Evolutionary conservation across 2,329 filamentous ascomycete genomes (phyloP), one percentile per base, ranked within the genome.

Genomic region (Eutypella sp.): DNA sequence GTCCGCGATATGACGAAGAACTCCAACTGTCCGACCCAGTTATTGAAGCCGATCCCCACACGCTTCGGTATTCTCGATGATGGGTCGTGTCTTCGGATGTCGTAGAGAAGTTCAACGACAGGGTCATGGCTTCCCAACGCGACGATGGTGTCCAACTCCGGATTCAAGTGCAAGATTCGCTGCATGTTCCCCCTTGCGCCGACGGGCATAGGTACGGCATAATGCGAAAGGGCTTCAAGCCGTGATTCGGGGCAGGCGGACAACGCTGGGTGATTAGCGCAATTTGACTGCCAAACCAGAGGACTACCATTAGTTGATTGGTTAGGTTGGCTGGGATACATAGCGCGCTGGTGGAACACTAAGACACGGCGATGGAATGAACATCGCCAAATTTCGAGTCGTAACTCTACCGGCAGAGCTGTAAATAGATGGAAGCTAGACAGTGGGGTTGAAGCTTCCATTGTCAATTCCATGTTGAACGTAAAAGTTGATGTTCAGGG

Each of bases 331-430:
- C 31, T 51, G 48, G 15, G 52, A 27, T 61, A 57, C 22, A 54
- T 47, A 24, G 15, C 3, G 24, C 15, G 38, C 34, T 54, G 55
- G 49, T 67, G 65, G 20, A 68, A 47, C 49, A 64, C 66, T 27
- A 68, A 50, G 22, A 61, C 57, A 20, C 66, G 63, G 2, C 63
- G 60, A 11, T 52, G 38, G 40, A 67, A 62, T 3, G 65, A 62
- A 27, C 55, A 47, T 18, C 56, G 46, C 66, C 65, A 68, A 41
- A 69, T 63, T 41, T 61, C 56, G 47, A 67, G 54, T 29, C 66
- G 63, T 20, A 69, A 51, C 48, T 69, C 66, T 5, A 63, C 44
- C 11, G 66, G 66, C 2, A 69, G 54, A 6, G 51, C 42, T 10
- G 55, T 51, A 37, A 69, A 68, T 9, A 46, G 40, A 4, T 48